Conservation (phyloP, 2,329 filamentous ascomycete species). For the Xylariales sp. region DNA sequence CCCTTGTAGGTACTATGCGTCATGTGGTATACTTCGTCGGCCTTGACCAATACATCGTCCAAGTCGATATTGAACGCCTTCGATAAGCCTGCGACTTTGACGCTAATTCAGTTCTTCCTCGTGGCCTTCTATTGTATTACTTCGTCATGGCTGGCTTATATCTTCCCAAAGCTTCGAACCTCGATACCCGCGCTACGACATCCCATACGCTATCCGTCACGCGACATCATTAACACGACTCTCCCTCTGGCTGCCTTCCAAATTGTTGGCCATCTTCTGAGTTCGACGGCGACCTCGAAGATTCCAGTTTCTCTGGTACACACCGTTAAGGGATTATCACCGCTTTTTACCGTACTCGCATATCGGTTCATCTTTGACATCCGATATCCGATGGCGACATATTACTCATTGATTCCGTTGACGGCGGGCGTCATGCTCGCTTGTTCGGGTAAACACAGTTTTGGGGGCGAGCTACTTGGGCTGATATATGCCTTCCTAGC, state of each 20-base stretch:
- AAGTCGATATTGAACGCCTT: conserved; percentile 94
- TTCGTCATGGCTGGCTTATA: conserved; percentile 68
- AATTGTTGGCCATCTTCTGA: conserved; percentile 87
- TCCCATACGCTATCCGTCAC: conserved; percentile 74
- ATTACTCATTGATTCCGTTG: conserved; percentile 82
- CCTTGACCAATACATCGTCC: conserved; percentile 93
- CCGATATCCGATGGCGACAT: conserved; percentile 80
- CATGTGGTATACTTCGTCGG: conserved; percentile 92
- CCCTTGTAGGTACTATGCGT: conserved; percentile 68
- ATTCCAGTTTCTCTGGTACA: conserved; percentile 97
- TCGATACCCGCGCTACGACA: conserved; percentile 75
- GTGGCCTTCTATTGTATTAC: conserved; percentile 84
- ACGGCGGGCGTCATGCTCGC: conserved; percentile 94
- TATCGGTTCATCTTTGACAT: conserved; percentile 89
- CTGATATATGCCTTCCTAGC: conserved; percentile 83
- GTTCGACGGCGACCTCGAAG: conserved; percentile 86
- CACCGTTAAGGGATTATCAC: conserved; percentile 96
- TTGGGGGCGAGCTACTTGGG: conserved; percentile 84
- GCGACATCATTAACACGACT: conserved; percentile 78
- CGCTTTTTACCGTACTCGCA: conserved; percentile 88
- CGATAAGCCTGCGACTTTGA: conserved; percentile 85
- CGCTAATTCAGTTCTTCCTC: conserved; percentile 87
- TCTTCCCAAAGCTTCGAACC: conserved; percentile 66
- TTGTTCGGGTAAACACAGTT: conserved; percentile 75
- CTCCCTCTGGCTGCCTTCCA: conserved; percentile 91